Base-by-base conservation (phyloP, 208 protist species). In the Acanthamoeba divionensis region DNA sequence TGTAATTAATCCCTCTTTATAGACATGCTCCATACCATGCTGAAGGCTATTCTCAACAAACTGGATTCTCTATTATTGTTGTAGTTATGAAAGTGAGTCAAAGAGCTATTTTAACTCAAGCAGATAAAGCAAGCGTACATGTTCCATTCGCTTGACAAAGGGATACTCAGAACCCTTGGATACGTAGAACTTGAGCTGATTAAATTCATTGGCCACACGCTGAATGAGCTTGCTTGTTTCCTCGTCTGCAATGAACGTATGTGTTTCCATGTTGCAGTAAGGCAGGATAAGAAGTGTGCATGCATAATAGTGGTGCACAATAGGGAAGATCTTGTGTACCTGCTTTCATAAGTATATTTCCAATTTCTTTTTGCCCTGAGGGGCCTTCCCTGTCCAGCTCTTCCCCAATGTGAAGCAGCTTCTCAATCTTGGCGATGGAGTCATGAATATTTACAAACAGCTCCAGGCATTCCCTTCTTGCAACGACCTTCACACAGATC, bases 151-250 rank as follows among this genome's bases (percentile, higher is more conserved):
- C 31, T 65, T n/a, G 7, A 85, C 75, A 36, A 65, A 85, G 2
- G 75, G 75, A 24, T 85, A 85, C 13, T 85, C 31, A 2, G 75
- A 57, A 8, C 50, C 75, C 45, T 85, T 85, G 75, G 50, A 66
- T 3, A 85, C 45, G 54, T 85, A 85, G 54, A 85, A 85, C 75
- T 85, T 85, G 75, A 85, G 75, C 45, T 85, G 75, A n/a, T 85
- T 85, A 55, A 85, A 85, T 65, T 85, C 75, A 36, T 85, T 85
- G 75, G 75, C 75, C 2, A 85, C 75, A 3, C 75, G 7, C 48
- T 85, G 75, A 38, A 85, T 65, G 7, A 85, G 54, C 24, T 85
- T 85, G 48, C 75, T 85, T 8, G 75, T 85, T 31, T 85, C 75
- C 52, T 85, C 75, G 52, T 85, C 75, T 21, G 75, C 75, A 10